Evolutionary conservation across 805 yeast genomes (phyloP).

Genomic region (Zygotorulaspora florentina): DNA sequence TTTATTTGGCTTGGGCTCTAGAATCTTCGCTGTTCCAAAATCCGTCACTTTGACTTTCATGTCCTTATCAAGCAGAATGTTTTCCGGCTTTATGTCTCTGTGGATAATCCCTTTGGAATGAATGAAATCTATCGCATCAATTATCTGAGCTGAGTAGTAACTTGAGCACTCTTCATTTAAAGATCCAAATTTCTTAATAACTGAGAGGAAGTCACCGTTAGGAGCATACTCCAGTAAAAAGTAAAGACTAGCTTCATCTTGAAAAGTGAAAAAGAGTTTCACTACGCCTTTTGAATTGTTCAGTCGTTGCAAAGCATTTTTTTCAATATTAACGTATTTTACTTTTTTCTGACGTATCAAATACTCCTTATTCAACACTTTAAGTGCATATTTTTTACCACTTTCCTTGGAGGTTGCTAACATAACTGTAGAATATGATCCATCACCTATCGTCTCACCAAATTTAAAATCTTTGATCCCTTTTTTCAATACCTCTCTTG

Average conservation of each 20-base stretch:
- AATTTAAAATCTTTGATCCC: conserved; percentile 82
- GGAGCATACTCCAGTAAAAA: conserved; percentile 77
- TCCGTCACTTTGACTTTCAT: conserved; percentile 69
- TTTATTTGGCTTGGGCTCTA: conserved; percentile 44
- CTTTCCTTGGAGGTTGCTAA: conserved; percentile 78
- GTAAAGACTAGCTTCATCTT: conserved; percentile 67
- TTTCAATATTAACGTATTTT: conserved; percentile 78
- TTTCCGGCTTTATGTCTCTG: conserved; percentile 81
- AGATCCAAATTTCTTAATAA: conserved; percentile 66
- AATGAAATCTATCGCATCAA: conserved; percentile 69
- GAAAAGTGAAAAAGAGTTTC: conserved; percentile 71
- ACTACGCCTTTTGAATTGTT: conserved; percentile 59
- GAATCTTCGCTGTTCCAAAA: conserved; percentile 76
- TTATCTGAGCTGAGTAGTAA: conserved; percentile 67
- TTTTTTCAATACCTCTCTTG: conserved; percentile 48
- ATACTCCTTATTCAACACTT: conserved; percentile 70
- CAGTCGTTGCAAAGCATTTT: conserved; percentile 69
- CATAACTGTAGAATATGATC: conserved; percentile 90
- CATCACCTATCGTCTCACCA: conserved; percentile 88
- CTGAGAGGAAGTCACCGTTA: conserved; percentile 67
- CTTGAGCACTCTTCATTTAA: conserved; percentile 63
- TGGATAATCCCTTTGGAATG: conserved; percentile 75
- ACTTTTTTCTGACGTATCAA: conserved; percentile 78
- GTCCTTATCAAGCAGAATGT: conserved; percentile 59
- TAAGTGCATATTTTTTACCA: conserved; percentile 72